Percentiles rank a stretch among this genome's conserved stretches.
These are phyloP conservation scores for Pleurotus giganteus DNA, from an alignment of 768 basidiomycete genomes.

Conservation along the genomic window DNA sequence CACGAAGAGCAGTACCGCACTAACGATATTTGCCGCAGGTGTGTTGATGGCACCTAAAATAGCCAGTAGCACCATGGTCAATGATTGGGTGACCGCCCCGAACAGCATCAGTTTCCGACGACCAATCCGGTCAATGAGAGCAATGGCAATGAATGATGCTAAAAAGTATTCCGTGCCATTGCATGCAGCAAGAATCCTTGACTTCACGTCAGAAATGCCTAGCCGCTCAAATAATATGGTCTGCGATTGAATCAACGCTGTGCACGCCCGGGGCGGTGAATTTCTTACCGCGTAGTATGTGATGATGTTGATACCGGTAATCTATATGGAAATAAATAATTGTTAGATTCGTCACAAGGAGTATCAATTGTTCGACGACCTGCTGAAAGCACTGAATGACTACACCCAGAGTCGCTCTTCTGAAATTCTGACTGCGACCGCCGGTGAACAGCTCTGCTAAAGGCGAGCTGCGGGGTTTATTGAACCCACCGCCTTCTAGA, in stretches of 20 bases:
- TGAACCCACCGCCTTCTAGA: conserved; percentile 27
- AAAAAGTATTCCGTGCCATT: conserved; percentile 50
- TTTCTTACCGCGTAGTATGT: conserved; percentile 47
- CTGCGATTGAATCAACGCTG: conserved; percentile 27
- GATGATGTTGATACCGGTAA: conserved; percentile 65
- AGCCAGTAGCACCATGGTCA: conserved; percentile 48
- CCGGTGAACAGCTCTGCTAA: conserved; percentile 54
- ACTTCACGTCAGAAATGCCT: conserved; percentile 48
- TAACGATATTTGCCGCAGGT: conserved; percentile 45
- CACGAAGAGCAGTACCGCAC: conserved; percentile 59
- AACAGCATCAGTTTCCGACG: conserved; percentile 52
- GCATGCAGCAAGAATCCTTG: conserved; percentile 48
- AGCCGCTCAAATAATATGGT: conserved; percentile 56
- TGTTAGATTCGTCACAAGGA: not conserved
- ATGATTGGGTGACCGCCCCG: conserved; percentile 34
- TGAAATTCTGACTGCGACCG: conserved; percentile 60
- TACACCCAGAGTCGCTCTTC: conserved; percentile 53
- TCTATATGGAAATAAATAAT: conserved; percentile 21
- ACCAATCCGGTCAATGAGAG: conserved; percentile 47
- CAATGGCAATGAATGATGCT: conserved; percentile 44
- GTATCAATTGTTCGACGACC: conserved; percentile 14
- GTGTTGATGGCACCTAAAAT: conserved; percentile 48
- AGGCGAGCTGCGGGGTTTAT: conserved; percentile 24
- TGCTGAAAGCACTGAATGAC: conserved; percentile 68
- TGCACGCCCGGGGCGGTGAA: too few species aligned